Evolutionary conservation across 768 basidiomycete species (phyloP), one percentile per base, ranked within the genome.

Genomic region (Suillus clintonianus): DNA sequence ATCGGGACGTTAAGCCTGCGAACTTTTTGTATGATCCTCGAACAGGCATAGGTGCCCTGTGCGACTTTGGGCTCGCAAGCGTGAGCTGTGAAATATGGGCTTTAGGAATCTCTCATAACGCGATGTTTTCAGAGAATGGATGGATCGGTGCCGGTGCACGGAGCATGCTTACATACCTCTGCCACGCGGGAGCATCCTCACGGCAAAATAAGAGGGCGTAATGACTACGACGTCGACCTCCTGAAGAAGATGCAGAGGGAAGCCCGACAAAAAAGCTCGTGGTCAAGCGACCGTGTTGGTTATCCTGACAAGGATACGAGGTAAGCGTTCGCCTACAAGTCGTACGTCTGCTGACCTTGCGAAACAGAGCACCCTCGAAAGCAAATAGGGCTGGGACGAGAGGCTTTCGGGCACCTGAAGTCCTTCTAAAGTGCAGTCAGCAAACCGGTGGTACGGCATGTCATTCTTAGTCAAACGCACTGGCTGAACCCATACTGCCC

Each of bases 1-100:
- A 99, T 75, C 92, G 97, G 51, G 97, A 99, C 76, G 93, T 99
- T 69, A 99, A 99, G 73, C 96, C 97, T 24, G 97, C 96, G 64
- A 99, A 99, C 75, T 99, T 99, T 74, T 83, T 99, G 41, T 98
- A 90, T 74, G 94, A 99, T 74, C 89, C 93, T 42, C 85, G 83
- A 42, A 90, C 89, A 8, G 90, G 91, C 11, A 81, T 88, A 14
- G 97, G 97, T 27, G 91, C 91, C 0, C 79, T 99, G 9, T 94
- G 94, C 68, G 97, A 99, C 76, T 97, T 98, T 72, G 97, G 97
- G 22, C 83, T 99, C 4, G 97, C 97, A 10, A 94, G 94, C 70
- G 95, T 96, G 76, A 69, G 91, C 78, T 24, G 37, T 36, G 39
- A 43, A 27, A 5, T 41, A 42, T 27, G 32, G 8, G 22, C 6